These are phyloP conservation scores for Asterella californica DNA, from an alignment of 225 moss, liverwort and hornwort genomes.

Conservation along the genomic window DNA sequence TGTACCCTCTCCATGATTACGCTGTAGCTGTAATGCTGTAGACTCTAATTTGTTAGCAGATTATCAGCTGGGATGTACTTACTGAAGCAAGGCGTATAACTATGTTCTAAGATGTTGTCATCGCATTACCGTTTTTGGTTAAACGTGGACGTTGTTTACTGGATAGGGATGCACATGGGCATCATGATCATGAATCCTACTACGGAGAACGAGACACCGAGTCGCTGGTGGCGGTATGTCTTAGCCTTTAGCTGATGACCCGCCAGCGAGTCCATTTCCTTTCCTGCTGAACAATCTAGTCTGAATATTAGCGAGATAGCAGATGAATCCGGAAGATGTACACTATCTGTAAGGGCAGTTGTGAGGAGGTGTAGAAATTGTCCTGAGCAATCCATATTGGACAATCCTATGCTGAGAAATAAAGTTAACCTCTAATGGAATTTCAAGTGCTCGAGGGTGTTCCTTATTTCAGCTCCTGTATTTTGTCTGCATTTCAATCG, in stretches of 20 bases:
- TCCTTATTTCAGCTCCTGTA: too few relatives aligned
- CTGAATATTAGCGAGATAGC: neutral
- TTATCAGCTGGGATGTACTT: neutral
- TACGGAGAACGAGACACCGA: conserved; percentile 72
- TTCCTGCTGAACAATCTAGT: neutral
- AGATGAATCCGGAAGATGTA: neutral
- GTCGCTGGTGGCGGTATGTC: conserved; percentile 56
- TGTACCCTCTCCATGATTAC: neutral
- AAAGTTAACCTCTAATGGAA: too few relatives aligned
- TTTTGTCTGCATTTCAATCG: too few relatives aligned
- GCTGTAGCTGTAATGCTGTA: too few relatives aligned
- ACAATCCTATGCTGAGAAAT: too few relatives aligned
- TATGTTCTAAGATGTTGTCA: neutral
- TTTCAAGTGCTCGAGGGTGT: too few relatives aligned
- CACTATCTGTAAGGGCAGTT: neutral
- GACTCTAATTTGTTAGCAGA: neutral
- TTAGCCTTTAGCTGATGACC: neutral
- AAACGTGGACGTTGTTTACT: neutral
- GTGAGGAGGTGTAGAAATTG: neutral
- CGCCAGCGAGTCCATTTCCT: neutral
- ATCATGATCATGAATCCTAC: conserved; percentile 75
- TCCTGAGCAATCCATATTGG: too few relatives aligned
- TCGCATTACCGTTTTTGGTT: neutral
- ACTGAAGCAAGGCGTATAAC: neutral
- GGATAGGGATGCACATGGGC: conserved; percentile 63